These are phyloP conservation scores for Gaeumannomyces tritici DNA, from an alignment of 2,329 filamentous ascomycete species.

Conservation along the genomic window DNA sequence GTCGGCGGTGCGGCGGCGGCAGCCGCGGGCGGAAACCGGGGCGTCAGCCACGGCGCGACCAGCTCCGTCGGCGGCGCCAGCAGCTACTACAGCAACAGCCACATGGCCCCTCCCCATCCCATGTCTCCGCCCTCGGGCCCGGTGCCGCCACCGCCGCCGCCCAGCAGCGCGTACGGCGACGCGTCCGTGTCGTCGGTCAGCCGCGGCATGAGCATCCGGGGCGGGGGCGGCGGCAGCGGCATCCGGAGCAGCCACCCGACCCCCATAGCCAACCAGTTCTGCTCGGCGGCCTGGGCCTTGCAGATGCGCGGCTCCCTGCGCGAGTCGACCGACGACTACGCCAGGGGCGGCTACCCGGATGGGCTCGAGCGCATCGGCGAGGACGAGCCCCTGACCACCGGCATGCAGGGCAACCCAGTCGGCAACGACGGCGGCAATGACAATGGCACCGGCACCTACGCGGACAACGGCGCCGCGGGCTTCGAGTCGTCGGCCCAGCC, in stretches of 20 bases:
- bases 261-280: not conserved
- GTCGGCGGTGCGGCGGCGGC: slow-evolving; percentile 1
- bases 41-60: slow-evolving; percentile 1
- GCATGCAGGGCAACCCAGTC: not conserved
- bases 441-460: slow-evolving; percentile 6
- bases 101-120: not conserved
- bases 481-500: not conserved
- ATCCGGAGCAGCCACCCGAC: not conserved
- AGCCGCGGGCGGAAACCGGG: not conserved
- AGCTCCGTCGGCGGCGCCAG: not conserved
- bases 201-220: not conserved
- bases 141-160: not conserved
- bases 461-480: slow-evolving; percentile 3
- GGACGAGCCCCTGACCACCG: slow-evolving; percentile 23
- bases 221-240: not conserved
- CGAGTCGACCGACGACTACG: slow-evolving; percentile 33
- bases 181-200: not conserved
- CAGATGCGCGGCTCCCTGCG: slow-evolving; percentile 19
- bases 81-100: slow-evolving; percentile 4
- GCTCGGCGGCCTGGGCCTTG: not conserved
- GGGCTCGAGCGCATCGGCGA: slow-evolving; percentile 28
- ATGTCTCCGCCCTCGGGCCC: slow-evolving; percentile 4
- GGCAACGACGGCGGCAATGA: slow-evolving; percentile 7
- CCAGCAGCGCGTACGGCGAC: slow-evolving; percentile 1
- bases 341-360: slow-evolving; percentile 29